Evolutionary conservation across 371 early-diverging fungal genomes (phyloP).

Genomic region (Thermomucor indicae-seudaticae): DNA sequence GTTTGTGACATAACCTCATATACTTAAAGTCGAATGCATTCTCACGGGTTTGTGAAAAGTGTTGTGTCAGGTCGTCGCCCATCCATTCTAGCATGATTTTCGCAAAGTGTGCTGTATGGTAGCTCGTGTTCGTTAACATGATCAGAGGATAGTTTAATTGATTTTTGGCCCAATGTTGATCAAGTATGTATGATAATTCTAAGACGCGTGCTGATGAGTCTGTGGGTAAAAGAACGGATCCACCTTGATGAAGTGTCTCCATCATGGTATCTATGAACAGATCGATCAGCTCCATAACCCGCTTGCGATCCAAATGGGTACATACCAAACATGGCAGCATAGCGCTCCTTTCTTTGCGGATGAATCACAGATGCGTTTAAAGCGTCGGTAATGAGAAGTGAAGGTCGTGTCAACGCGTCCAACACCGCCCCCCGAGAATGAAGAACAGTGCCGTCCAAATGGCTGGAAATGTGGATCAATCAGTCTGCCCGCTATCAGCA

Average conservation of each 20-base stretch:
- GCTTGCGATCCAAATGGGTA: not conserved
- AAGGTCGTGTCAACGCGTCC: slow-evolving; percentile 73
- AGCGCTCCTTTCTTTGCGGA: slow-evolving; percentile 71
- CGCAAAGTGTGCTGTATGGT: slow-evolving; percentile 76
- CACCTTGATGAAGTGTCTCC: slow-evolving; percentile 56
- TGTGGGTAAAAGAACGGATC: slow-evolving; percentile 88
- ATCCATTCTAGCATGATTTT: slow-evolving; percentile 96
- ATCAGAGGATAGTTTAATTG: slow-evolving; percentile 68
- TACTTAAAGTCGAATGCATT: slow-evolving; percentile 90
- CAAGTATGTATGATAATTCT: slow-evolving; percentile 89
- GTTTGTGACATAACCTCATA: slow-evolving; percentile 58
- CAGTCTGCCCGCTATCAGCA: not conserved
- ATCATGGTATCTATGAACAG: slow-evolving; percentile 55
- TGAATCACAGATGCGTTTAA: slow-evolving; percentile 70
- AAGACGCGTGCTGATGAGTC: slow-evolving; percentile 88
- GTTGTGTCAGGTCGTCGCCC: slow-evolving; percentile 74
- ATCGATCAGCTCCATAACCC: not conserved
- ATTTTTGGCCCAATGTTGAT: slow-evolving; percentile 78
- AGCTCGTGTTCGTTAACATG: slow-evolving; percentile 73
- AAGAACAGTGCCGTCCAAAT: slow-evolving; percentile 80
- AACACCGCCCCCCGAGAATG: slow-evolving; percentile 69
- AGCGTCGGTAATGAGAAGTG: slow-evolving; percentile 90
- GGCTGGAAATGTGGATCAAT: slow-evolving; percentile 42
- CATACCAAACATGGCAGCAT: slow-evolving; percentile 68
- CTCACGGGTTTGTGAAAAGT: slow-evolving; percentile 71